Evolutionary conservation across 2,329 filamentous ascomycete genomes (phyloP).

Genomic region (Pyrenophora seminiperda): DNA sequence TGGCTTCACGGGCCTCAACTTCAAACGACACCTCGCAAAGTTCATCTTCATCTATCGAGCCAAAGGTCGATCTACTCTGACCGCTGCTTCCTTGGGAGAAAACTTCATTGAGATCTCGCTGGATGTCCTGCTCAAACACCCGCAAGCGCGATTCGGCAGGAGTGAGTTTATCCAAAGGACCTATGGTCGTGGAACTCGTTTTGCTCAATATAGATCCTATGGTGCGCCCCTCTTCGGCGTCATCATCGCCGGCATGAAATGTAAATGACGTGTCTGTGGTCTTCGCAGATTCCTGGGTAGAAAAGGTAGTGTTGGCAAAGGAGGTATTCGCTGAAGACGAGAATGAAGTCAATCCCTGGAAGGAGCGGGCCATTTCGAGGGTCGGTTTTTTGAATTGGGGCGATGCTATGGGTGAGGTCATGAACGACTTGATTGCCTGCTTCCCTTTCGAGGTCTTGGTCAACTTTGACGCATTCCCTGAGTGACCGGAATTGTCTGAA

Average conservation of each 20-base stretch:
- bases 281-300: slow-evolving; percentile 30
- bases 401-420: background rate
- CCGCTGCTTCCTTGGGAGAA: slow-evolving; percentile 19
- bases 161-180: slow-evolving; percentile 24
- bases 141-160: slow-evolving; percentile 10
- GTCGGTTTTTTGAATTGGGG: slow-evolving; percentile 32
- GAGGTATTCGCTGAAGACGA: slow-evolving; percentile 30
- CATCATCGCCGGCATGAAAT: slow-evolving; percentile 9
- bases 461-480: slow-evolving; percentile 34
- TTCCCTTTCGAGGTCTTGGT: slow-evolving; percentile 34
- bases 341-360: slow-evolving; percentile 15
- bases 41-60: slow-evolving; percentile 32
- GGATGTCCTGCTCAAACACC: slow-evolving; percentile 4
- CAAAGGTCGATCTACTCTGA: slow-evolving; percentile 33
- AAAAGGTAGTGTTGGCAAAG: slow-evolving; percentile 28
- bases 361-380: slow-evolving; percentile 27
- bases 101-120: slow-evolving; percentile 3
- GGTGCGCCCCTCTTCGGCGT: slow-evolving; percentile 2
- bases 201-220: slow-evolving; percentile 13
- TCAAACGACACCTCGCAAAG: slow-evolving; percentile 19
- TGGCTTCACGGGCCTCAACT: slow-evolving; percentile 15
- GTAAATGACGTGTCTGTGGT: slow-evolving; percentile 36
- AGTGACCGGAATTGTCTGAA: slow-evolving; percentile 23
- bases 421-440: slow-evolving; percentile 19
- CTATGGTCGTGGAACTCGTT: slow-evolving; percentile 28